Conservation (phyloP, 73 alveolate genomes). For the Paramecium tetraurelia region DNA sequence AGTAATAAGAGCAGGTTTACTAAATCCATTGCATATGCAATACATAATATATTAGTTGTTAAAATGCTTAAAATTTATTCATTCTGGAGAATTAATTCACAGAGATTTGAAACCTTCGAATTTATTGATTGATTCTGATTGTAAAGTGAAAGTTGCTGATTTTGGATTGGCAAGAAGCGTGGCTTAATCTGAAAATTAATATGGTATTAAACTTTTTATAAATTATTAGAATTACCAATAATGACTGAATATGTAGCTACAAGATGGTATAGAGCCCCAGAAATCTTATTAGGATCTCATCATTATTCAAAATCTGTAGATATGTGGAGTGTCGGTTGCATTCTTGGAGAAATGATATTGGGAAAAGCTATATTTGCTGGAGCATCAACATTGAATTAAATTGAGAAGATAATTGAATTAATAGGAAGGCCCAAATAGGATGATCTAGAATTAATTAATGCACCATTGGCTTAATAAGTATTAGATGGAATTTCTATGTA, state of each 20-base stretch:
- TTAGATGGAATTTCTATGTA: conserved; percentile 64
- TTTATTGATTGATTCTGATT: conserved; percentile 56
- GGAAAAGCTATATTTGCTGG: conserved; percentile 75
- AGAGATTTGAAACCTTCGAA: conserved; percentile 65
- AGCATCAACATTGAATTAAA: conserved; percentile 66
- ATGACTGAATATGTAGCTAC: conserved; percentile 68
- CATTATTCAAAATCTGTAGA: conserved; percentile 65
- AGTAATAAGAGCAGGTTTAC: conserved; percentile 61
- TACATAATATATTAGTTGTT: conserved; percentile 60
- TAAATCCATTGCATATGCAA: conserved; percentile 61
- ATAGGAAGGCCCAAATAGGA: conserved; percentile 80
- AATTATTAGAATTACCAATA: conserved; percentile 44
- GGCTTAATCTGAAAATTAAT: conserved; percentile 53
- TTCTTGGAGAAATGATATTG: conserved; percentile 67
- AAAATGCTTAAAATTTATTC: conserved; percentile 62
- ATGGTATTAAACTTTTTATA: conserved; percentile 11
- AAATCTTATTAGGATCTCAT: conserved; percentile 66
- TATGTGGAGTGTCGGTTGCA: conserved; percentile 74
- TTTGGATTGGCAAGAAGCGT: conserved; percentile 66
- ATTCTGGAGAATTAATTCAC: conserved; percentile 64
- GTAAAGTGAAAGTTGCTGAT: conserved; percentile 69
- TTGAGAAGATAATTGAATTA: conserved; percentile 71
- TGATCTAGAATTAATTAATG: conserved; percentile 77
- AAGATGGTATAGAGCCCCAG: conserved; percentile 72
- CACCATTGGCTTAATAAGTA: conserved; percentile 70